Evolutionary conservation across 2,329 filamentous ascomycete species (phyloP).

Genomic region (Xylaria sp.): DNA sequence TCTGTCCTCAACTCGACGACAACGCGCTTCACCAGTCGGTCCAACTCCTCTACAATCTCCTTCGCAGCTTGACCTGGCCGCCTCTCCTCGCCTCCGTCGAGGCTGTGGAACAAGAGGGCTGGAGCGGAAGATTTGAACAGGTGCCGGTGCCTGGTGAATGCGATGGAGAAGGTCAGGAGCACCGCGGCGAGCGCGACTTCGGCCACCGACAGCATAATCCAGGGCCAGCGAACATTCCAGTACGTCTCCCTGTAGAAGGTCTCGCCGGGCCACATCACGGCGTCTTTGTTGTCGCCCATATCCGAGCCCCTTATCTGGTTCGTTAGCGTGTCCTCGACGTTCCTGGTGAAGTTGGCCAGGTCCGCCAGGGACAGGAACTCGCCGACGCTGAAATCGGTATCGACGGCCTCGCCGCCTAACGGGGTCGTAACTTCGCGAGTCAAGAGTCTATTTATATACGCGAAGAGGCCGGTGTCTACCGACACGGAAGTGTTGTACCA

Average conservation of each 20-base stretch:
- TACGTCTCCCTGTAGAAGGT: conserved; percentile 32
- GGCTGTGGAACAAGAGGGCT: too few relatives aligned
- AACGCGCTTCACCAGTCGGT: not conserved
- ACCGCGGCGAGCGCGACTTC: conserved; percentile 24
- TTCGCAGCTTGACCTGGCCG: too few relatives aligned
- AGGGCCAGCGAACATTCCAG: conserved; percentile 37
- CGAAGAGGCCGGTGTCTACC: not conserved
- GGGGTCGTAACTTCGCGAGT: not conserved
- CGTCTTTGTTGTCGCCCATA: conserved; percentile 19
- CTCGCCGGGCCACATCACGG: conserved; percentile 18
- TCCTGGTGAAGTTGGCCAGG: conserved; percentile 6
- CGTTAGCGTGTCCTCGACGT: conserved; percentile 16
- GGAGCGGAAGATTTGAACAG: too few relatives aligned
- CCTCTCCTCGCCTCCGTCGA: too few relatives aligned
- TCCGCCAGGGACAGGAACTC: conserved; percentile 13
- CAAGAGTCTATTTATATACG: not conserved
- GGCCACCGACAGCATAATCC: conserved; percentile 33
- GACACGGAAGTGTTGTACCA: not conserved
- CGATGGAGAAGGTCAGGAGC: conserved; percentile 23
- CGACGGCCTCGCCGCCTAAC: not conserved
- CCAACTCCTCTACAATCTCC: not conserved
- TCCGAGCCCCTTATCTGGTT: conserved; percentile 20
- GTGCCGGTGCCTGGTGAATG: not conserved
- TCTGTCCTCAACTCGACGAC: not conserved
- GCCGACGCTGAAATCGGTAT: conserved; percentile 3